Conservation (phyloP, 2,329 filamentous ascomycete genomes). For the Aureobasidium leucospermi region DNA sequence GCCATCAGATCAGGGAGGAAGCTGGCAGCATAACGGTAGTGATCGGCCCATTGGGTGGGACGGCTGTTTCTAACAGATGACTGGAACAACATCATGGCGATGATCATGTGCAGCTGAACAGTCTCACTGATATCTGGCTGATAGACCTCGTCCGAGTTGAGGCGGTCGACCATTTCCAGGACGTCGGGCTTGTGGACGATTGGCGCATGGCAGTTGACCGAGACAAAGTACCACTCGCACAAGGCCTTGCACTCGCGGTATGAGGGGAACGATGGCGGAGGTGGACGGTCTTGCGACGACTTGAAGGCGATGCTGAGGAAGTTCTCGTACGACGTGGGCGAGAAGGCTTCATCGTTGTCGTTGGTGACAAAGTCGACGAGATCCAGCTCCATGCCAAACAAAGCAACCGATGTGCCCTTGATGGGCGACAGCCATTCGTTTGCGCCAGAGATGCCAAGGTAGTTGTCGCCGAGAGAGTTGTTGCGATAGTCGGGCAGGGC, state of each 20-base stretch:
- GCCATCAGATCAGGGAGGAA: conserved; percentile 59
- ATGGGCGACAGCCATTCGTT: conserved; percentile 63
- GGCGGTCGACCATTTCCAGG: conserved; percentile 56
- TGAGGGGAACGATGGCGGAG: conserved; percentile 53
- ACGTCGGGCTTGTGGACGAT: conserved; percentile 71
- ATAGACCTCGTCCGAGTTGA: conserved; percentile 64
- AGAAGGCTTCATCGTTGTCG: conserved; percentile 56
- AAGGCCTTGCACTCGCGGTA: conserved; percentile 60
- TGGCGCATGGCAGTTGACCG: conserved; percentile 64
- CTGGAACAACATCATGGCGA: conserved; percentile 71
- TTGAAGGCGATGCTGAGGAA: conserved; percentile 60
- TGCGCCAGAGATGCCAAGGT: conserved; percentile 58
- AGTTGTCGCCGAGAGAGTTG: conserved; percentile 51
- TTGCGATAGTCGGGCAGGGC: conserved; percentile 40
- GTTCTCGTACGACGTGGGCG: conserved; percentile 61
- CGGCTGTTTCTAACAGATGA: conserved; percentile 64
- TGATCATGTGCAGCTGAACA: conserved; percentile 70
- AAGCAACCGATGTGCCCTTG: conserved; percentile 66
- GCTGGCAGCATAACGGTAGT: conserved; percentile 69
- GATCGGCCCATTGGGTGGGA: conserved; percentile 62
- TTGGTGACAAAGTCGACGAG: conserved; percentile 62
- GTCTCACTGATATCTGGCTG: conserved; percentile 56
- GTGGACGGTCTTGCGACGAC: conserved; percentile 47
- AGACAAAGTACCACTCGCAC: conserved; percentile 67
- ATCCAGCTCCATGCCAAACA: conserved; percentile 74